Base-by-base conservation (phyloP, 1,139 yeast genomes). In the Yarrowia galli region DNA sequence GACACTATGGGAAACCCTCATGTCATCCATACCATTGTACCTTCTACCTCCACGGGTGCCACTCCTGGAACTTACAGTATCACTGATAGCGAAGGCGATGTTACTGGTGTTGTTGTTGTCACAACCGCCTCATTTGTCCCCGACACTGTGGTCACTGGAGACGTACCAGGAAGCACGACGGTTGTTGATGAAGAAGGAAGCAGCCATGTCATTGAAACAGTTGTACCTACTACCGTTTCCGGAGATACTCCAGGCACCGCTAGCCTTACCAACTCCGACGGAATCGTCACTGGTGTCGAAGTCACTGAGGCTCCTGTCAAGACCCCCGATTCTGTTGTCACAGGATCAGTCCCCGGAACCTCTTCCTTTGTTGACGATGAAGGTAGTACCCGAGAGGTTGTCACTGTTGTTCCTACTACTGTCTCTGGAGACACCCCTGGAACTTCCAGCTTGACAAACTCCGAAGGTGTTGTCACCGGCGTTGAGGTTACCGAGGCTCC, bases 101-200 rank as follows among this genome's bases (percentile, higher is more conserved):
- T 36, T 12, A 53, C 60, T 4, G 43, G 60, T 8, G 20, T 36
- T 8, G 22, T 53, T 16, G 45, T 53, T 12, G 13, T 23, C 9
- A 32, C 60, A 1, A 22, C 60, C 2, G 9, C 25, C 6, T 3
- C 25, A 12, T 32, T 32, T 20, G 40, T 16, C 0, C 46, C 61
- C 15, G 40, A 23, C 25, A 15, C n/a, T 23, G 61, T 54, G 16
- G n/a, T 16, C 6, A 54, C 61, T 12, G 61, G 61, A 38, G 9
- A 43, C 8, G 46, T 54, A 1, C 16, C 61, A 12, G 61, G 61
- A 16, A 4, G 16, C 2, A 23, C 35, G 6, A 54, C 61, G 6
- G 23, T 28, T 3, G 12, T n/a, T 0, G 61, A 38, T 23, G 46
- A 10, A 1, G 12, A 16, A 4, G 61, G 61, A 23, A 12, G 6